Evolutionary conservation across 306 rosid genomes (phyloP).

Genomic region (Crotalaria pallida): DNA sequence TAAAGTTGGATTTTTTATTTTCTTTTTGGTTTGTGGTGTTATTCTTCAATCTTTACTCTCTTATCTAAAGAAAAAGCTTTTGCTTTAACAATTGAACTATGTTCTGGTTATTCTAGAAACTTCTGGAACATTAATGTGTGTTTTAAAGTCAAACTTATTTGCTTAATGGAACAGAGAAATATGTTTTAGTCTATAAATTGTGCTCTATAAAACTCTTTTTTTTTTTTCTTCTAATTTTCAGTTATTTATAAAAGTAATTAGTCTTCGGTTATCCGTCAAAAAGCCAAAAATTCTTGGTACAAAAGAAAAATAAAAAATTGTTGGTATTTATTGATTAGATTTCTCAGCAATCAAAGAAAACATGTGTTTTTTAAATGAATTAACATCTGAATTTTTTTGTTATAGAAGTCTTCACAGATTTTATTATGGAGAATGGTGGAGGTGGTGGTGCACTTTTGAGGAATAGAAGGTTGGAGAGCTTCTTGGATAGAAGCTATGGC

Average conservation of each 20-base stretch:
- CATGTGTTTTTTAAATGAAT: neutral
- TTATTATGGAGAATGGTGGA: conserved; percentile 29
- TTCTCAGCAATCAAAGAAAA: conserved; percentile 15
- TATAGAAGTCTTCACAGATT: neutral
- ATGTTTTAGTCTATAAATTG: neutral
- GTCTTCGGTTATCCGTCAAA: no score
- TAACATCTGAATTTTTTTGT: neutral
- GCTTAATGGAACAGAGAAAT: neutral
- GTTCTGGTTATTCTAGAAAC: neutral
- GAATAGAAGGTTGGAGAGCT: conserved; percentile 49
- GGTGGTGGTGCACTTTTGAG: conserved; percentile 41
- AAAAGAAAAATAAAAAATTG: no score
- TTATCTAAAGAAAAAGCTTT: neutral
- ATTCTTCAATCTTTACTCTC: neutral
- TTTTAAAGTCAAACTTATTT: neutral
- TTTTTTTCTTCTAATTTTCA: neutral
- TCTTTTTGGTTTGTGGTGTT: neutral
- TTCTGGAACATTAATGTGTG: neutral
- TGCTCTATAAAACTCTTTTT: neutral
- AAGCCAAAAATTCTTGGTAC: no score
- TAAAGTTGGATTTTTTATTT: neutral
- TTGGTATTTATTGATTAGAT: neutral
- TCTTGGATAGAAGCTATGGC: conserved; percentile 36
- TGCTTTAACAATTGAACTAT: neutral
- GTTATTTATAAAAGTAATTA: no score